Percentiles rank a stretch among this genome's conserved stretches.
Evolutionary conservation across 2,329 filamentous ascomycete genomes (phyloP).

Genomic region (Cercospora beticola): DNA sequence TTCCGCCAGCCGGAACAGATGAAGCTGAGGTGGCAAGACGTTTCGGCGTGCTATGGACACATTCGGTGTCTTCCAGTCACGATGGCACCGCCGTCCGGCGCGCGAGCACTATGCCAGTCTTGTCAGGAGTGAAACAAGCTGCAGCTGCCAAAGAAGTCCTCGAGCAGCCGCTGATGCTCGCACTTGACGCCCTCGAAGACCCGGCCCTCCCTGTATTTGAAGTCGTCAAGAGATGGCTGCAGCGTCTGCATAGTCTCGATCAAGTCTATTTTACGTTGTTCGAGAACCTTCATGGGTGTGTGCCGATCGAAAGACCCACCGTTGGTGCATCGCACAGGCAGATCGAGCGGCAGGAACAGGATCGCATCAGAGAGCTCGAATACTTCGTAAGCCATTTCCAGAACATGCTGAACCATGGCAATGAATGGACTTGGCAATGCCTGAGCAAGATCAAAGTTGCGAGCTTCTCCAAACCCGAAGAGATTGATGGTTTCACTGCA

Average conservation of each 20-base stretch:
- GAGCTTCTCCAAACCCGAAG: background rate
- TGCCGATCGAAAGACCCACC: background rate
- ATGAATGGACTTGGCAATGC: slow-evolving; percentile 31
- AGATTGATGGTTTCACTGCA: slow-evolving; percentile 23
- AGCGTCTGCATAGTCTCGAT: slow-evolving; percentile 56
- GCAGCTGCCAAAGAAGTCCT: slow-evolving; percentile 58
- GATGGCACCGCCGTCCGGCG: slow-evolving; percentile 23
- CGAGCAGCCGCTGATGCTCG: slow-evolving; percentile 74
- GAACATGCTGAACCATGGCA: slow-evolving; percentile 66
- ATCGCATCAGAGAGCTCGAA: slow-evolving; percentile 16
- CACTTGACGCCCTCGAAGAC: slow-evolving; percentile 75
- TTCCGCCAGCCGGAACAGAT: slow-evolving; percentile 2
- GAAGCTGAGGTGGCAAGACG: slow-evolving; percentile 62
- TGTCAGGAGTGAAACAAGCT: slow-evolving; percentile 27
- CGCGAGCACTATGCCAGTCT: slow-evolving; percentile 29
- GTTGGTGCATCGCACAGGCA: background rate
- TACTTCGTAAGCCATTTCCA: slow-evolving; percentile 70
- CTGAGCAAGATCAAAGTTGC: slow-evolving; percentile 17
- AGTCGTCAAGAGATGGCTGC: slow-evolving; percentile 78
- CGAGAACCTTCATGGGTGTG: slow-evolving; percentile 11
- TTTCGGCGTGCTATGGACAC: slow-evolving; percentile 80
- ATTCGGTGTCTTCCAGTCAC: slow-evolving; percentile 52
- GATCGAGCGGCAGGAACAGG: slow-evolving; percentile 6
- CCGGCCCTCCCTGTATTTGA: slow-evolving; percentile 72
- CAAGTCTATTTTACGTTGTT: slow-evolving; percentile 45